Percentiles rank a stretch among this genome's conserved stretches.
phyloP scores from a whole-genome alignment of 192 early-diverging fungal genomes.

The Polychytrium aggregatum region DNA sequence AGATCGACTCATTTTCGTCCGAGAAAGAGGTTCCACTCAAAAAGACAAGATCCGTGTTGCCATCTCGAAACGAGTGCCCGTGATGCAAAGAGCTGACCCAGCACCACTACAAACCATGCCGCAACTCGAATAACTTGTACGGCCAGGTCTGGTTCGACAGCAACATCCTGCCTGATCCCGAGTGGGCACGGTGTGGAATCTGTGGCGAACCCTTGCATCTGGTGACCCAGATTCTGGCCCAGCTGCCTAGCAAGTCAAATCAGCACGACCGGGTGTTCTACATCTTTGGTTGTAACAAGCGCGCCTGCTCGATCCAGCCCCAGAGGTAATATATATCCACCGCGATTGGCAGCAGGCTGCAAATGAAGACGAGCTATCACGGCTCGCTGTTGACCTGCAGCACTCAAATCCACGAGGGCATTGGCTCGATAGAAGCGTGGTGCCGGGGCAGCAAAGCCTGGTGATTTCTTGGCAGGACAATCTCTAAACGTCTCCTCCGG shows the following conservation, averaged over 20 bases:
- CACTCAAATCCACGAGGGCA: neutral
- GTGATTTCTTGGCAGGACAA: neutral
- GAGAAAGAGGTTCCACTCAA: too few species aligned
- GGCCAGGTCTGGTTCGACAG: too few species aligned
- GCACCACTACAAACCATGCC: too few species aligned
- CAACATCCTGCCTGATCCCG: too few species aligned
- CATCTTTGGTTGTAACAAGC: slow-evolving; percentile 67
- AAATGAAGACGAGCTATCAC: neutral
- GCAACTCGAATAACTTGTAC: too few species aligned
- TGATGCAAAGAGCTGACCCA: too few species aligned
- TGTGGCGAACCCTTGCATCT: slow-evolving; percentile 59
- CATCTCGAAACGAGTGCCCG: too few species aligned
- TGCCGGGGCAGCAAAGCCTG: neutral
- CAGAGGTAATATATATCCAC: slow-evolving; percentile 33
- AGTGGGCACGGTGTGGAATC: too few species aligned
- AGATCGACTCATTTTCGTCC: too few species aligned
- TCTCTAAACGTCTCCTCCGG: too few species aligned
- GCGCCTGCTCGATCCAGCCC: slow-evolving; percentile 55
- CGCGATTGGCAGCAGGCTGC: neutral
- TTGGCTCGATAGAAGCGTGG: neutral
- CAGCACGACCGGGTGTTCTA: slow-evolving; percentile 64
- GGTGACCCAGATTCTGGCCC: slow-evolving; percentile 63
- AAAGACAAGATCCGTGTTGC: too few species aligned
- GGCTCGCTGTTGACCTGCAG: neutral
- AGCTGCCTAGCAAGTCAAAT: slow-evolving; percentile 45